Conservation (phyloP, 1,284 basidiomycete genomes). For the Ustanciosporium gigantosporum region DNA sequence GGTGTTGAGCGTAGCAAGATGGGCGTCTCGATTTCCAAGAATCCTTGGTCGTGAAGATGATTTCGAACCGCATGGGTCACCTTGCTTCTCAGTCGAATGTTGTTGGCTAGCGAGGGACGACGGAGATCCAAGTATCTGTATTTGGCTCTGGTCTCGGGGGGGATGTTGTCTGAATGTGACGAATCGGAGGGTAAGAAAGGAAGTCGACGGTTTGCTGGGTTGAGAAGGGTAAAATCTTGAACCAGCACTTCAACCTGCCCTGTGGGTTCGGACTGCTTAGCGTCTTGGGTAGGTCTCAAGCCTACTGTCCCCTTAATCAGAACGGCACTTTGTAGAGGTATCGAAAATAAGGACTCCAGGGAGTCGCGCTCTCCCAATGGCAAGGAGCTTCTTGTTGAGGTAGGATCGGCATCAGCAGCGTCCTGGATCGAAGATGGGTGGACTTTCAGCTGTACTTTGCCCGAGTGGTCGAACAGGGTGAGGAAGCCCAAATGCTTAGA, state of each 20-base stretch:
- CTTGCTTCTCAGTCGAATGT: slow-evolving; percentile 76
- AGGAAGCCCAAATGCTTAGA: slow-evolving; percentile 74
- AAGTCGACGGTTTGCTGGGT: slow-evolving; percentile 71
- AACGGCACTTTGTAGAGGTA: slow-evolving; percentile 44
- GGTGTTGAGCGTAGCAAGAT: slow-evolving; percentile 88
- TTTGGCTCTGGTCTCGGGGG: slow-evolving; percentile 69
- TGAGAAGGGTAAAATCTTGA: slow-evolving; percentile 73
- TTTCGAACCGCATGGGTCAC: slow-evolving; percentile 78
- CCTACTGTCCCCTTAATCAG: slow-evolving; percentile 30
- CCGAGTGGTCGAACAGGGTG: slow-evolving; percentile 76
- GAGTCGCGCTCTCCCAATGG: slow-evolving; percentile 9
- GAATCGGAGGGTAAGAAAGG: slow-evolving; percentile 80
- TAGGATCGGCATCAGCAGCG: not conserved
- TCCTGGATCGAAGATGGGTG: not conserved
- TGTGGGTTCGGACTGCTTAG: slow-evolving; percentile 58
- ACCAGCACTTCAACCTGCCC: slow-evolving; percentile 81
- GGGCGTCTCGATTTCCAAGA: slow-evolving; percentile 90
- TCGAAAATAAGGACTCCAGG: slow-evolving; percentile 67
- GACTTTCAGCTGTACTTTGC: slow-evolving; percentile 71
- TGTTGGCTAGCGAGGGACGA: slow-evolving; percentile 72
- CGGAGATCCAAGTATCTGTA: slow-evolving; percentile 88
- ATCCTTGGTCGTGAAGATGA: slow-evolving; percentile 74
- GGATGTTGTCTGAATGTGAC: slow-evolving; percentile 70
- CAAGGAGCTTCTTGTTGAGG: no score
- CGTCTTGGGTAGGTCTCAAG: slow-evolving; percentile 27